These are phyloP conservation scores for Pythium scleroteichum DNA, from an alignment of 352 stramenopile species.

Conservation along the genomic window DNA sequence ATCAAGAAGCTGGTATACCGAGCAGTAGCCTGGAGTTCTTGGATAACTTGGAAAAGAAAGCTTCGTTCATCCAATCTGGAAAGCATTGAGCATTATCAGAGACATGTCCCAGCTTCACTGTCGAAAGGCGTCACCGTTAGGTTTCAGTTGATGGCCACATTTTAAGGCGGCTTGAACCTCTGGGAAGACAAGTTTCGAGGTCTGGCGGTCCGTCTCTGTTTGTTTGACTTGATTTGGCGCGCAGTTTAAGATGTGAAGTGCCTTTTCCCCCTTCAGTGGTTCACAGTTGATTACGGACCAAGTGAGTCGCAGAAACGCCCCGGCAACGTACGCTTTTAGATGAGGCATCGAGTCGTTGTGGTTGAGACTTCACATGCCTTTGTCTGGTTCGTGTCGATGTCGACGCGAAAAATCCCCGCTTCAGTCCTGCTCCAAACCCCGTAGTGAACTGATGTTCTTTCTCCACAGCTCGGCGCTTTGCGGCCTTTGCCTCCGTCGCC, in stretches of 20 bases:
- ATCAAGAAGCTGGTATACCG: conserved; percentile 30
- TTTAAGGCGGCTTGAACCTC: conserved; percentile 73
- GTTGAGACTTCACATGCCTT: not conserved
- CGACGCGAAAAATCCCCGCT: conserved; percentile 66
- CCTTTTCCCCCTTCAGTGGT: conserved; percentile 37
- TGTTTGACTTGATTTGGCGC: conserved; percentile 23
- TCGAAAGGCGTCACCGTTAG: conserved; percentile 42
- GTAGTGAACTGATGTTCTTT: conserved; percentile 40
- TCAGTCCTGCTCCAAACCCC: conserved; percentile 63
- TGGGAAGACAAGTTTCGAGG: conserved; percentile 54
- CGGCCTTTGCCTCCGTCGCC: conserved; percentile 52
- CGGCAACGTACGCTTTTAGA: not conserved
- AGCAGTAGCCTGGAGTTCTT: conserved; percentile 52
- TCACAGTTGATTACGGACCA: not conserved
- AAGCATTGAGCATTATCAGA: too few relatives aligned
- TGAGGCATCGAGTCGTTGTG: conserved; percentile 10
- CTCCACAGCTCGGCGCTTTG: conserved; percentile 46
- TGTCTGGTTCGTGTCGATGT: not conserved
- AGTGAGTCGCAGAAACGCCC: too few relatives aligned
- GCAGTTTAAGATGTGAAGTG: conserved; percentile 37
- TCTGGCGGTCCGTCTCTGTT: conserved; percentile 6
- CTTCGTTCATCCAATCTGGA: conserved; percentile 75
- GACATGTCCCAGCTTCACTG: too few relatives aligned
- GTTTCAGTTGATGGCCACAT: conserved; percentile 58
- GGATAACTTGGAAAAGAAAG: conserved; percentile 70